Percentiles rank a stretch among this genome's conserved stretches.
Conservation (phyloP, 2,329 filamentous ascomycete genomes). For the Ophiocordyceps robertsii region DNA sequence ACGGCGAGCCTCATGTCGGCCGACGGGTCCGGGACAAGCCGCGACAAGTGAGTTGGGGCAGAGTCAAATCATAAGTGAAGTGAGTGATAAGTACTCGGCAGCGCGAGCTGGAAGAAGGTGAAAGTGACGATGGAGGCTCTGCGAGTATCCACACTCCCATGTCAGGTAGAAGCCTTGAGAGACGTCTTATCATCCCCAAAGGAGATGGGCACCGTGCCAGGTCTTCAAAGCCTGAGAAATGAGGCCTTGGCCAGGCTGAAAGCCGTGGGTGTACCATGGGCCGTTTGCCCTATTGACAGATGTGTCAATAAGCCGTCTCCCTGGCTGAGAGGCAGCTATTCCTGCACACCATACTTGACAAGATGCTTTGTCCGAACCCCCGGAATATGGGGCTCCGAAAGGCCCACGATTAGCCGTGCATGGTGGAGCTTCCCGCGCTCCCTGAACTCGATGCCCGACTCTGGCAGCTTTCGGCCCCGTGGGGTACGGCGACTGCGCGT, state of each 20-base stretch:
- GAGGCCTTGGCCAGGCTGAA: background rate
- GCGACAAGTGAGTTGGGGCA: background rate
- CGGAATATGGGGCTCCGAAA: background rate
- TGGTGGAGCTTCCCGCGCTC: background rate
- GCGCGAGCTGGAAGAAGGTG: too few relatives aligned
- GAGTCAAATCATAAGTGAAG: too few relatives aligned
- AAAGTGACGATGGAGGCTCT: too few relatives aligned
- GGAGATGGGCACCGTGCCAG: background rate
- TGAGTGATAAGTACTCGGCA: too few relatives aligned
- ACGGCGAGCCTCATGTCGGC: background rate
- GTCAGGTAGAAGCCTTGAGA: background rate
- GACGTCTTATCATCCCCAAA: background rate
- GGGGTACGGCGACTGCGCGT: too few relatives aligned
- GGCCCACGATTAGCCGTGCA: background rate
- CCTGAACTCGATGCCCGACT: background rate
- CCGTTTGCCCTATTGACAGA: background rate
- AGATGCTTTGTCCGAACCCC: background rate
- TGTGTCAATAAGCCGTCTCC: background rate
- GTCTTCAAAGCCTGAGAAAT: background rate
- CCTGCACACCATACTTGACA: background rate
- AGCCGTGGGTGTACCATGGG: background rate
- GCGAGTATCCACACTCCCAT: too few relatives aligned
- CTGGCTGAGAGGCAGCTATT: background rate
- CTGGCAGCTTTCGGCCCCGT: too few relatives aligned
- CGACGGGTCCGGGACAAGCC: background rate